phyloP scores from a whole-genome alignment of 345 rosid species.

The Cardamine chenopodiifolia region DNA sequence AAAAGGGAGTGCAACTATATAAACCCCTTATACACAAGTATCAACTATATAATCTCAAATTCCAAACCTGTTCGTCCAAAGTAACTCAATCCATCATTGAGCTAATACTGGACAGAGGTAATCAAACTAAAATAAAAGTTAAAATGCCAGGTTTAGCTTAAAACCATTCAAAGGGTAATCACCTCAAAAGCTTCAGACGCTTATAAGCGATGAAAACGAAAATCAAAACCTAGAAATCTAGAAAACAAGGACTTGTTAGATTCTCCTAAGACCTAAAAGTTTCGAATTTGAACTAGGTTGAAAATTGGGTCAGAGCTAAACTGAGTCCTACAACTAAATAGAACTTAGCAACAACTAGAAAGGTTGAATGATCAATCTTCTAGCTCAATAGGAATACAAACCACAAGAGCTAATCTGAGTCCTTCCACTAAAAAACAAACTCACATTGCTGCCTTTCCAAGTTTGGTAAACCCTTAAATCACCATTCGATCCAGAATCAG shows the following conservation, averaged over 20 bases:
- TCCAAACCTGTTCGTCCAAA: conserved; percentile 3
- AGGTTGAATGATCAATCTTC: background rate
- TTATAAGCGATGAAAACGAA: conserved; percentile 12
- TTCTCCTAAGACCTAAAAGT: background rate
- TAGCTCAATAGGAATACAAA: background rate
- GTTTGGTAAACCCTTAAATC: conserved; percentile 75
- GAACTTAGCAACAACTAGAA: background rate
- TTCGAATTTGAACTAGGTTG: conserved; percentile 20
- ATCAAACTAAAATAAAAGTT: background rate
- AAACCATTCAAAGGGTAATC: background rate
- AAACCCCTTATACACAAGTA: conserved; percentile 18
- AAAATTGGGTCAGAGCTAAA: conserved; percentile 13
- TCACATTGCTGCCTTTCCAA: conserved; percentile 97
- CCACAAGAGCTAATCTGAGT: background rate
- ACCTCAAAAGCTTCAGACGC: background rate
- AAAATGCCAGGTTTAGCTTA: background rate
- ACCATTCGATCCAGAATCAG: conserved; percentile 64
- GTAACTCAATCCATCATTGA: conserved; percentile 13
- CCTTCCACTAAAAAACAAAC: conserved; percentile 14
- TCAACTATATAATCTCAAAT: conserved; percentile 18
- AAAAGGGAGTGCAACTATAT: background rate
- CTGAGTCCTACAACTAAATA: background rate
- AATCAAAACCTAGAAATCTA: conserved; percentile 20
- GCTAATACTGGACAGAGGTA: background rate
- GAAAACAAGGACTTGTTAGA: no score